Conservation (phyloP, 2,329 filamentous ascomycete genomes). For the Fusarium euwallaceae region DNA sequence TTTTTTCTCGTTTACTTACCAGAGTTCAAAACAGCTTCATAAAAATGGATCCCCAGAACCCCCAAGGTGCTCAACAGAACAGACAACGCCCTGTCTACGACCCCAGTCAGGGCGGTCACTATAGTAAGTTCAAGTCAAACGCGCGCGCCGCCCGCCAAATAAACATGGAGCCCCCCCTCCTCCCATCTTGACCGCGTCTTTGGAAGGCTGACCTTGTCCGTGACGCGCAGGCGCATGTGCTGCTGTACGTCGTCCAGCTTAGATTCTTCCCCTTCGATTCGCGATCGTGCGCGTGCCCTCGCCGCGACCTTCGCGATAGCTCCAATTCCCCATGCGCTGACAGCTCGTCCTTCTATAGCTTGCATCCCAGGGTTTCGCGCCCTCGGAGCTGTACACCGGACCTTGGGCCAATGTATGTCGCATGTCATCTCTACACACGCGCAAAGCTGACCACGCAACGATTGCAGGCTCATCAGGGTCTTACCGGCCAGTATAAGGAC, state of each 20-base stretch:
- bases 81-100: slow-evolving; percentile 78
- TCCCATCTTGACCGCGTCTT: slow-evolving; percentile 17
- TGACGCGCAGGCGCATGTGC: slow-evolving; percentile 60
- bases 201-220: background rate
- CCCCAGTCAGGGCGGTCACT: slow-evolving; percentile 80
- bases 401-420: slow-evolving; percentile 90
- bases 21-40: slow-evolving; percentile 7
- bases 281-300: background rate
- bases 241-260: slow-evolving; percentile 52
- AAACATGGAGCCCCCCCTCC: background rate
- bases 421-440: background rate
- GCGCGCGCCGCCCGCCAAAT: slow-evolving; percentile 1
- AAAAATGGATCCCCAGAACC: slow-evolving; percentile 57
- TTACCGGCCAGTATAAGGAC: slow-evolving; percentile 93
- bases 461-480: slow-evolving; percentile 88
- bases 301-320: background rate
- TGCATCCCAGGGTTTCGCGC: slow-evolving; percentile 87
- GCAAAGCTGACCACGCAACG: background rate
- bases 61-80: slow-evolving; percentile 66
- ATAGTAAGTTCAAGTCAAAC: slow-evolving; percentile 67
- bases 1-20: background rate
- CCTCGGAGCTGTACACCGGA: slow-evolving; percentile 93
- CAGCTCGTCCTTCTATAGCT: slow-evolving; percentile 67
- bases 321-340: slow-evolving; percentile 23
- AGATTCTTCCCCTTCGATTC: background rate